Evolutionary conservation across 257 asterid genomes (phyloP), one percentile per base, ranked within the genome.

Genomic region (Nicotiana attenuata): DNA sequence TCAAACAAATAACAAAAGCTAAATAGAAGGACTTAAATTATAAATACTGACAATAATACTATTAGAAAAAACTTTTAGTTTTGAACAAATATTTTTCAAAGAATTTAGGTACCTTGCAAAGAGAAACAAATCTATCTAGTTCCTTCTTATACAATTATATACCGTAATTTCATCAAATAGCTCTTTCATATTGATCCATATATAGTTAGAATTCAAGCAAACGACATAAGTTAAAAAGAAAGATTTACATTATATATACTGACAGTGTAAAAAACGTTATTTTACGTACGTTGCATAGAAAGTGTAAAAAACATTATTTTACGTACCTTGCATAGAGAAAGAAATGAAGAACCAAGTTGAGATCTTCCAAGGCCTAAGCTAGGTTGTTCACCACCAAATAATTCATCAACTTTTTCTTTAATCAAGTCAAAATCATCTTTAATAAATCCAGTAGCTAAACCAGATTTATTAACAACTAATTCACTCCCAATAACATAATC

Each of bases 401-500:
- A 65, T 38, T 26, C 80, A 22, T 57, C 83, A 29, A 89, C 89
- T 0, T 69, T 85, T 56, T 82, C 64, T 22, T 38, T 64, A 67
- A 93, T 83, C 6, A 84, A 82, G 17, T 56, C 86, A 29, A 87
- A 87, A 82, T 82, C 93, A 10, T 67, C 67, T 28, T 78, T 57
- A 6, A 91, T 59, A 19, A 93, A 85, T 56, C 98, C 98, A 5
- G 96, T 93, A 0, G 90, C 93, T 13, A 87, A 88, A 41, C 97
- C 97, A 50, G 88, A 91, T 15, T 97, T 66, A 45, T 87, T 93
- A 16, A 86, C 92, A 0, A 65, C 31, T 8, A 41, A 8, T 41
- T 91, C 93, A 45, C 88, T 77, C 31, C 98, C 99, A 26, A 96
- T 78, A 5, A 91, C 97, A 2, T 86, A 90, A n/a, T 92, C 97